Conservation (phyloP, 1,139 yeast species). For the Wickerhamomyces sp. region DNA sequence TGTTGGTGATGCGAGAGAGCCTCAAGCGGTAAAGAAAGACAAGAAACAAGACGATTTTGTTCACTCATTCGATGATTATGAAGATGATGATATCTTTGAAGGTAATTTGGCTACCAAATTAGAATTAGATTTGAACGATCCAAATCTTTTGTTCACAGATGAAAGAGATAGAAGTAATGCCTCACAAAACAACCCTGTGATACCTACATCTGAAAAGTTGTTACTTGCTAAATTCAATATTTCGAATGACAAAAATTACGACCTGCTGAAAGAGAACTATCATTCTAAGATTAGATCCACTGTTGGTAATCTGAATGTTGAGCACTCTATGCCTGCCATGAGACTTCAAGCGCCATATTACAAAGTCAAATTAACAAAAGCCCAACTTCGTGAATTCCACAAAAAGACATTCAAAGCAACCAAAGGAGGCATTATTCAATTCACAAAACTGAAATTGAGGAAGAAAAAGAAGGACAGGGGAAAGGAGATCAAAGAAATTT, state of each 20-base stretch:
- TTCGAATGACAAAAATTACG: slow-evolving; percentile 87
- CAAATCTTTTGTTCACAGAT: slow-evolving; percentile 63
- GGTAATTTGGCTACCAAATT: slow-evolving; percentile 54
- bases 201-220: slow-evolving; percentile 46
- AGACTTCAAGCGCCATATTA: slow-evolving; percentile 89
- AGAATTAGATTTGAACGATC: slow-evolving; percentile 82
- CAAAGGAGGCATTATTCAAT: slow-evolving; percentile 72
- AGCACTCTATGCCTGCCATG: slow-evolving; percentile 85
- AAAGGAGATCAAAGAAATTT: slow-evolving; percentile 69
- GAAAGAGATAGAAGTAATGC: slow-evolving; percentile 24
- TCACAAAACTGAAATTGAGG: slow-evolving; percentile 71
- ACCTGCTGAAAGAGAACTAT: slow-evolving; percentile 74
- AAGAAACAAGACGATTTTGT: slow-evolving; percentile 21
- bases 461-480: slow-evolving; percentile 90
- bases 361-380: slow-evolving; percentile 67
- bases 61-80: slow-evolving; percentile 38
- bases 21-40: slow-evolving; percentile 9
- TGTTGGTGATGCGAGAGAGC: slow-evolving; percentile 36
- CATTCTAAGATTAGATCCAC: slow-evolving; percentile 92
- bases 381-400: slow-evolving; percentile 75
- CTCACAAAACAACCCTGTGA: slow-evolving; percentile 29
- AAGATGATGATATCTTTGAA: slow-evolving; percentile 75
- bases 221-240: slow-evolving; percentile 62
- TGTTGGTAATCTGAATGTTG: slow-evolving; percentile 84
- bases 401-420: slow-evolving; percentile 71